Base-by-base conservation (phyloP, 495 filamentous ascomycete species). In the Penicillium waksmanii region DNA sequence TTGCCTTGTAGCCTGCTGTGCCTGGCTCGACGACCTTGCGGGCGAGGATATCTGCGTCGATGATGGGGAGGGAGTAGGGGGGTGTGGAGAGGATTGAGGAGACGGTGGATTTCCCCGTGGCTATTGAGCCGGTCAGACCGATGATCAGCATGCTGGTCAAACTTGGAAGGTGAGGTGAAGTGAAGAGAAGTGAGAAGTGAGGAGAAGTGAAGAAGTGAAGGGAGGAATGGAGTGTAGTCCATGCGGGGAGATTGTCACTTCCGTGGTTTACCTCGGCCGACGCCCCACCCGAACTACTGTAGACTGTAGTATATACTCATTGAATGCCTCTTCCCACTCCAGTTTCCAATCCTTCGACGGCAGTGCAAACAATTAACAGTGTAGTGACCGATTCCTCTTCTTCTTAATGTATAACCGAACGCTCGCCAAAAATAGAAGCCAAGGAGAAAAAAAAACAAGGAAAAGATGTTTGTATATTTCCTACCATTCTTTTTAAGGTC, bases 31-130 rank as follows among this genome's bases (percentile, higher is more conserved):
- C 93, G 58, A 96, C 95, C 64, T 91, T 78, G 64, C 92, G 92
- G 55, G 95, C 92, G 64, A 98, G 80, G 27, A 93, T 71, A 82
- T 98, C 96, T 65, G 95, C 92, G 77, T 98, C 95, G 81, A 98
- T 90, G 68, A 98, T 84, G 70, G 95, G 94, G 69, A 98, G 85
- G 65, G 83, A 84, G 81, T 97, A 88, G 11, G 93, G 93, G 0
- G 91, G 82, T 0, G 82, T 76, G 55, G 87, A 83, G 72, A 98
- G 92, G 65, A 97, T 78, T 56, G 79, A 70, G 40, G 95, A 96
- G 62, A 96, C 94, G 62, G 96, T 98, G 35, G 93, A 96, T 85
- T 98, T 98, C 71, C 96, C 95, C 3, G 96, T 98, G 36, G 95
- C 94, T 72, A 98, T 96, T 58, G 93, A 96, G 77, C 95, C 95